A percentile compares a stretch with the other conserved stretches of the same genome.
Evolutionary conservation across 1,284 basidiomycete genomes (phyloP).

Genomic region (Ganoderma lingzhi): DNA sequence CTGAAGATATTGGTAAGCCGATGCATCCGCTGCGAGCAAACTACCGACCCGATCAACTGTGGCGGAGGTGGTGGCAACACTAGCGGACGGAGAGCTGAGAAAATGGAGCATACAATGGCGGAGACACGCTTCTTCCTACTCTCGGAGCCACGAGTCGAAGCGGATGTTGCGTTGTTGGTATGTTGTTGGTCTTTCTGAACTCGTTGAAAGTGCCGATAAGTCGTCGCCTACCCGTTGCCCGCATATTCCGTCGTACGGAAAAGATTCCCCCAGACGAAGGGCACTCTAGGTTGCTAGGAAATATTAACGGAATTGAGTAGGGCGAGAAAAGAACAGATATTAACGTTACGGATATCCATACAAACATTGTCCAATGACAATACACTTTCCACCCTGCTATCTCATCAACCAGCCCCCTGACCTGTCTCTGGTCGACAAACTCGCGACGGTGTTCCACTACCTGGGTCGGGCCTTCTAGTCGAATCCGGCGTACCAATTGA

Average conservation of each 20-base stretch:
- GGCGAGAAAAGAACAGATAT: constrained; percentile 8
- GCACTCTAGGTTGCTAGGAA: not conserved
- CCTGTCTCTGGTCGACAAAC: not conserved
- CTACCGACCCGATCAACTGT: not conserved
- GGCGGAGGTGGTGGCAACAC: too few species aligned
- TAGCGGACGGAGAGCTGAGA: not conserved
- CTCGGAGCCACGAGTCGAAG: too few species aligned
- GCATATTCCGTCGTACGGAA: not conserved
- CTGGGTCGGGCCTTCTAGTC: constrained; percentile 21
- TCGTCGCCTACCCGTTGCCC: not conserved
- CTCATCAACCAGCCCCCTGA: not conserved
- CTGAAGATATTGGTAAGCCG: not conserved
- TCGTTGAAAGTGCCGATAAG: not conserved
- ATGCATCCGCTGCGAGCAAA: not conserved
- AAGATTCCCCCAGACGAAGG: not conserved
- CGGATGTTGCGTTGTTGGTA: too few species aligned
- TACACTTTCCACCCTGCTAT: not conserved
- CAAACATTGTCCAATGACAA: constrained; percentile 19
- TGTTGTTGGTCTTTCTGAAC: not conserved
- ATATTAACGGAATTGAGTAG: not conserved
- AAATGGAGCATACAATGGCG: not conserved
- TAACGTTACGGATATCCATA: constrained; percentile 32
- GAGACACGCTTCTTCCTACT: not conserved
- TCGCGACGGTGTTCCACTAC: constrained; percentile 9
- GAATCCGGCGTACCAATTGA: constrained; percentile 17